phyloP scores from a whole-genome alignment of 768 basidiomycete genomes.

The Panaeolus papilionaceus region DNA sequence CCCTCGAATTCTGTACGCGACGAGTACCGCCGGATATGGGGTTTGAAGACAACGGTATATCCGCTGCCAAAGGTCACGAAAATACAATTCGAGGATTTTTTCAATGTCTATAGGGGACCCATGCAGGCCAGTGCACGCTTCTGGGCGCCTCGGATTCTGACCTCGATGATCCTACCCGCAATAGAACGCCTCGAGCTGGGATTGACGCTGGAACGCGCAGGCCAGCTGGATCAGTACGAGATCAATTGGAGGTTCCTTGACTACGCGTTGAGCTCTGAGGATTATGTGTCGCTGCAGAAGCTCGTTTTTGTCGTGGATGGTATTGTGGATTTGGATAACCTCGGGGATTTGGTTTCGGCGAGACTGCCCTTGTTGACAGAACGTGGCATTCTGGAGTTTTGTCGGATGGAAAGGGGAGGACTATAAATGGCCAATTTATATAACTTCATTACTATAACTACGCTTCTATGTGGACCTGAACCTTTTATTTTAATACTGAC shows the following conservation, averaged over 20 bases:
- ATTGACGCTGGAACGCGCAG: slow-evolving; percentile 20
- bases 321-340: slow-evolving; percentile 18
- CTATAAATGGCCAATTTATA: background rate
- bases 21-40: slow-evolving; percentile 3
- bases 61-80: background rate
- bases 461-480: too few relatives aligned
- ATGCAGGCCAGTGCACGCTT: slow-evolving; percentile 18
- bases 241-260: slow-evolving; percentile 26
- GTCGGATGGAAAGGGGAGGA: background rate
- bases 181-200: slow-evolving; percentile 16
- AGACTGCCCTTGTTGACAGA: slow-evolving; percentile 19
- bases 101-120: background rate
- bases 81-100: background rate
- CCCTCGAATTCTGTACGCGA: background rate
- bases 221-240: slow-evolving; percentile 18
- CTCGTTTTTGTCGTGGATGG: slow-evolving; percentile 21
- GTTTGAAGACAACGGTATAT: background rate
- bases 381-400: slow-evolving; percentile 16
- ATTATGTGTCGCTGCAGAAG: slow-evolving; percentile 12
- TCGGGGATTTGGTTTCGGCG: slow-evolving; percentile 17
- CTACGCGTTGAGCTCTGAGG: slow-evolving; percentile 12
- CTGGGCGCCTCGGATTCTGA: slow-evolving; percentile 21
- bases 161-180: slow-evolving; percentile 16
- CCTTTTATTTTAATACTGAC: too few relatives aligned
- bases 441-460: too few relatives aligned